Base-by-base conservation (phyloP, 306 rosid species). In the Begonia loranthoides region DNA sequence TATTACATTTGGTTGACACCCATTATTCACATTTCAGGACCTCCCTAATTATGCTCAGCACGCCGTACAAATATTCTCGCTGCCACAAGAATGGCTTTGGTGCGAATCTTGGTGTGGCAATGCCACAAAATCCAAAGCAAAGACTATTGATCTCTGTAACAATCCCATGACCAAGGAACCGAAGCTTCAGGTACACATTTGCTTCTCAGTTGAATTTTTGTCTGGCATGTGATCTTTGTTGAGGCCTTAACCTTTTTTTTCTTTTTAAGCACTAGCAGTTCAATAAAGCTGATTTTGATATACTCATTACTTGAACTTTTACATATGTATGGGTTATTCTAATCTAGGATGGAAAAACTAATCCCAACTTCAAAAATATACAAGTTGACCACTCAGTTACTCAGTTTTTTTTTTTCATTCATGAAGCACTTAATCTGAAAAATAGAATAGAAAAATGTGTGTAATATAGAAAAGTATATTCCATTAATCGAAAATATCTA, bases 31-130 rank as follows among this genome's bases (percentile, higher is more conserved):
- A 52, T 62, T 76, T 68, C 84, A 92, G 99, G 99, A 92, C 80
- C 99, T 92, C 59, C 99, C 99, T n/a, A 92, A 92, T 72, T 92
- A 92, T 70, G 99, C 99, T 58, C 99, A 92, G 73, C 99, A 92
- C 54, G 71, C 60, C 0, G 99, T 86, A 46, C 99, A 94, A 61
- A 92, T 86, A 49, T 92, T 83, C 62, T 92, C 99, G 19, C 72
- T 92, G 44, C 99, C 99, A 1, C 94, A 86, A 80, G 99, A 92
- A 71, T 92, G 99, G 99, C 78, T 92, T 24, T 92, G 99, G 99
- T 92, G 99, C 14, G 99, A 92, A 63, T 92, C 99, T 59, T 92
- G 99, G 99, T 86, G 99, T 55, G 99, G 99, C 51, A 92, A 92
- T 73, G 76, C 96, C 67, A 92, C 99, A 46, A 92, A 92, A 69